Conservation (phyloP, 805 yeast species). For the Saccharomyces kudriavzevii region DNA sequence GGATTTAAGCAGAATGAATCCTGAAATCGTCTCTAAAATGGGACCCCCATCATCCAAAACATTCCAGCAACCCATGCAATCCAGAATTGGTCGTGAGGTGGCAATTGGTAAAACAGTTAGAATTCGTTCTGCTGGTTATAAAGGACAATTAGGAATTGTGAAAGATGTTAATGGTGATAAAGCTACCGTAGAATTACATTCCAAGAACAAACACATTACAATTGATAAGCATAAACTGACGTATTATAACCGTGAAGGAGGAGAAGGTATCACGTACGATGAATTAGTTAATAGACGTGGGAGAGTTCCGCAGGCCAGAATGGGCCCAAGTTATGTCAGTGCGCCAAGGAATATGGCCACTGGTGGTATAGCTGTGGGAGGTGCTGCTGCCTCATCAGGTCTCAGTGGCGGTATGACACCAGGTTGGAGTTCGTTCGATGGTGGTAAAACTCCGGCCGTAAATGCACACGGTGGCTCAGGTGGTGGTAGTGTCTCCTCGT, state of each 20-base stretch:
- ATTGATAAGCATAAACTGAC: constrained; percentile 72
- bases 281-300: constrained; percentile 56
- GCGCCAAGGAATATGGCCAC: constrained; percentile 29
- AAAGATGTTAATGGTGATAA: constrained; percentile 86
- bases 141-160: constrained; percentile 89
- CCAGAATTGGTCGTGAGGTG: constrained; percentile 68
- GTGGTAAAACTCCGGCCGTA: constrained; percentile 39
- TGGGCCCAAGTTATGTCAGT: constrained; percentile 31
- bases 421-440: constrained; percentile 48
- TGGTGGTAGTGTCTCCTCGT: constrained; percentile 33
- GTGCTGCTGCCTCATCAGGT: constrained; percentile 25
- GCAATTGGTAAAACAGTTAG: constrained; percentile 78
- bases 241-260: constrained; percentile 56
- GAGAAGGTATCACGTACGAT: constrained; percentile 67
- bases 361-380: constrained; percentile 28
- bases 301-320: constrained; percentile 30
- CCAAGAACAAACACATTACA: constrained; percentile 80
- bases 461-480: constrained; percentile 27
- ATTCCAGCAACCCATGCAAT: constrained; percentile 39
- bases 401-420: constrained; percentile 43
- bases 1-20: constrained; percentile 83
- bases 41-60: constrained; percentile 47
- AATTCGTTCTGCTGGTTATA: constrained; percentile 83
- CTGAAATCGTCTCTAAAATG: constrained; percentile 40
- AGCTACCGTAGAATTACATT: constrained; percentile 90